A percentile compares a stretch with the other conserved stretches of the same genome.
Evolutionary conservation across 2,329 filamentous ascomycete species (phyloP).

Genomic region (Calonectria hongkongensis): DNA sequence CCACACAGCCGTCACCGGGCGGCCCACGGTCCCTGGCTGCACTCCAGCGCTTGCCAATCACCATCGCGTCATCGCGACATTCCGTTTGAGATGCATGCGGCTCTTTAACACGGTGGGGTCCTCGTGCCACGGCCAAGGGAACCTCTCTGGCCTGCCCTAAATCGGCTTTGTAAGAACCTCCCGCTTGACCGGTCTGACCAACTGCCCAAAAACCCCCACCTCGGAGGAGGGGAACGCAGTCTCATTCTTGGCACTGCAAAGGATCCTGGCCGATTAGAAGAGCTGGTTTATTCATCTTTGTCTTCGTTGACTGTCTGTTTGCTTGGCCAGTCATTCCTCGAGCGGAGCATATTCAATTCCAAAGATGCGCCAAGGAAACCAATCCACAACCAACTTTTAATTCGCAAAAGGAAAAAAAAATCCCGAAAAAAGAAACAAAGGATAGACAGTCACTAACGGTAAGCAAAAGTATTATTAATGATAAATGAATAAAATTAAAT

Average conservation of each 20-base stretch:
- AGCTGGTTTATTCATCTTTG: no score
- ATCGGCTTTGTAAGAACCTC: not conserved
- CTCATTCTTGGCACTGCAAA: constrained; percentile 1
- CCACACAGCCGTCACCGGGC: constrained; percentile 30
- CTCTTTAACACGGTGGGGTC: constrained; percentile 31
- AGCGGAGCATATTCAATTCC: not conserved
- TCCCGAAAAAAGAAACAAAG: no score
- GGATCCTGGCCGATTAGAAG: not conserved
- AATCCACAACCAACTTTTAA: not conserved
- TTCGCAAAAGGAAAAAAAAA: not conserved
- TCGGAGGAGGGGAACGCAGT: not conserved
- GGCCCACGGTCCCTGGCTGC: constrained; percentile 30
- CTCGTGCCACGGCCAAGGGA: constrained; percentile 29
- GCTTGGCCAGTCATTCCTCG: not conserved
- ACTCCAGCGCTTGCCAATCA: constrained; percentile 38
- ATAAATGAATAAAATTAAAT: constrained; percentile 35
- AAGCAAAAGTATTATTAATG: not conserved
- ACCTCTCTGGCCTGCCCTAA: constrained; percentile 37
- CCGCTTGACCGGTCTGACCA: constrained; percentile 22
- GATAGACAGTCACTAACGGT: not conserved
- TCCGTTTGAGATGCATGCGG: constrained; percentile 28
- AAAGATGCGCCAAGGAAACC: not conserved
- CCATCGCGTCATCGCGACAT: constrained; percentile 26
- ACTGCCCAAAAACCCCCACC: constrained; percentile 19
- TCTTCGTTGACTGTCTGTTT: not conserved